Base-by-base conservation (phyloP, 2,329 filamentous ascomycete species). In the Ceratocystis variospora region DNA sequence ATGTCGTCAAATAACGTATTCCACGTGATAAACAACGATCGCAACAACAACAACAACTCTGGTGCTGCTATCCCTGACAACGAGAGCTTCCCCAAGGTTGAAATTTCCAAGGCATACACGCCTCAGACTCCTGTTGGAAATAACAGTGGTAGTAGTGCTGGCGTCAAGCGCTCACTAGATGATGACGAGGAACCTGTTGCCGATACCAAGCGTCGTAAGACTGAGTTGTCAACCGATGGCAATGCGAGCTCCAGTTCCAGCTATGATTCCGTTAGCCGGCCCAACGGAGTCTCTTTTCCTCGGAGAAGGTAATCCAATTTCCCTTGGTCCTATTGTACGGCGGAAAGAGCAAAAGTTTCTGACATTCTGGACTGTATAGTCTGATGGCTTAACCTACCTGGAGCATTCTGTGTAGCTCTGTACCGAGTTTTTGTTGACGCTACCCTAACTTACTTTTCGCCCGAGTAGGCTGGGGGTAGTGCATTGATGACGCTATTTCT, bases 11-110 rank as follows among this genome's bases (percentile, higher is more conserved):
- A 89, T 79, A 95, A 86, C 73, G 79, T 96, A 63, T 96, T 96
- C 80, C 95, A 86, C 75, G 87, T 95, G 69, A 91, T 96, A 78
- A 92, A 87, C 74, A 90, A 89, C 73, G 88, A 90, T 68, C 83
- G 89, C 31, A 83, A 79, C 61, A 77, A 25, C 22, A 22, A 22
- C 22, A 22, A 22, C 22, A 22, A 25, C 37, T 75, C 84, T 10
- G 78, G 82, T 19, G 90, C 89, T 70, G 87, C 87, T n/a, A 81
- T 80, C 37, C 76, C 83, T 12, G 77, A 81, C 22, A 81, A 81
- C 62, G 89, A 95, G 70, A 83, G 86, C 5, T 95, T 95, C 73
- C 82, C 83, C 44, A 81, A 85, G 17, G 81, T 88, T 28, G 75
- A 79, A 19, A 78, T 86, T 75, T 76, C 82, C 63, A 85, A 84